phyloP scores from a whole-genome alignment of 257 asterid species.

The Capsicum rhomboideum region DNA sequence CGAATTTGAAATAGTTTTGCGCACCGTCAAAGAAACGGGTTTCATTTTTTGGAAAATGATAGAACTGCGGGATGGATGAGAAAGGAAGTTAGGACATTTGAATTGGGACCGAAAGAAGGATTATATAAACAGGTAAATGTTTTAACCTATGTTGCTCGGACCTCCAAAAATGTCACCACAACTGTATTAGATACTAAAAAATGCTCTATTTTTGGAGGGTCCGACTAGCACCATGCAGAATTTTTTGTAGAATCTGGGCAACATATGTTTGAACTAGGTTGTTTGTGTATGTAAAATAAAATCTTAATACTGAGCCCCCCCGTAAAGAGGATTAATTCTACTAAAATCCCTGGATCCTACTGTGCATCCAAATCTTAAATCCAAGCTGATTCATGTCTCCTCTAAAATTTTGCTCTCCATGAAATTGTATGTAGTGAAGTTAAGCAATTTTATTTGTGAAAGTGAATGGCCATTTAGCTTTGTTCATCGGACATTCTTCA shows the following conservation, averaged over 20 bases:
- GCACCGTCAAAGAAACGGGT: not conserved
- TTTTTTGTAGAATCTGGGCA: no score
- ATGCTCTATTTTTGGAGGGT: no score
- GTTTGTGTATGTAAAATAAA: not conserved
- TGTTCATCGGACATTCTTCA: not conserved
- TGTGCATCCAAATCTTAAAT: not conserved
- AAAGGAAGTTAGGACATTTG: not conserved
- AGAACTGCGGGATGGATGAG: not conserved
- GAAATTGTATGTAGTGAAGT: not conserved
- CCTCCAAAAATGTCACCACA: no score
- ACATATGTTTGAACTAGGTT: not conserved
- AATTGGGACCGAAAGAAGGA: not conserved
- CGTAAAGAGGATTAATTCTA: not conserved
- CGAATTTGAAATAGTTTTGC: not conserved
- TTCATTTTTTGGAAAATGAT: not conserved
- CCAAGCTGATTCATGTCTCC: not conserved
- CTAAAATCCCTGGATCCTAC: not conserved
- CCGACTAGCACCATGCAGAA: no score
- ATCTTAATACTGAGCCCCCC: not conserved
- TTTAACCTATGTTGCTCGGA: no score
- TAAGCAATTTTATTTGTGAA: not conserved
- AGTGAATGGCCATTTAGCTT: not conserved
- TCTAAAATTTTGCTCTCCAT: not conserved
- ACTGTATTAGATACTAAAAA: no score
- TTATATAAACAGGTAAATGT: not conserved